Evolutionary conservation across 768 basidiomycete genomes (phyloP).

Genomic region (Termitomyces sp.): DNA sequence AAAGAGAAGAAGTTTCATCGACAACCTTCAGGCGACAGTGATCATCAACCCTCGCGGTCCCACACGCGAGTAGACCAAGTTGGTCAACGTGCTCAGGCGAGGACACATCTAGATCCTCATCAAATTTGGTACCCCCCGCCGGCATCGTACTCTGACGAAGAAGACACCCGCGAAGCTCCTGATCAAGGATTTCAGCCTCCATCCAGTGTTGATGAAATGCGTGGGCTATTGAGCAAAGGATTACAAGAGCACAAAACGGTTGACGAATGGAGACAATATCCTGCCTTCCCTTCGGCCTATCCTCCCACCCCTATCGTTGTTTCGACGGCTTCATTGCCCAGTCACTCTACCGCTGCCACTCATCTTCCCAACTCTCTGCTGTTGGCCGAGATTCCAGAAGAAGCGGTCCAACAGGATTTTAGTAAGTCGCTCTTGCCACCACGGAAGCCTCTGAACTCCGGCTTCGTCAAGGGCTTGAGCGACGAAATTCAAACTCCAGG

Average conservation of each 20-base stretch:
- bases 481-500: slow-evolving; percentile 37
- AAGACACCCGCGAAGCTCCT: slow-evolving; percentile 21
- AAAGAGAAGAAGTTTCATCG: slow-evolving; percentile 6
- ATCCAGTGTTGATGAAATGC: background rate
- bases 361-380: slow-evolving; percentile 13
- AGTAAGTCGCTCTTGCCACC: slow-evolving; percentile 61
- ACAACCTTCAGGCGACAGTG: background rate
- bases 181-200: background rate
- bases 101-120: slow-evolving; percentile 16
- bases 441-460: slow-evolving; percentile 55
- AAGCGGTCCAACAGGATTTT: slow-evolving; percentile 55
- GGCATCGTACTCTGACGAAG: slow-evolving; percentile 34
- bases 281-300: slow-evolving; percentile 73
- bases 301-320: slow-evolving; percentile 59
- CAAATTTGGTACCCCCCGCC: slow-evolving; percentile 61
- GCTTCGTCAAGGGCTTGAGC: slow-evolving; percentile 59
- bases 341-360: background rate
- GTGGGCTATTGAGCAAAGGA: slow-evolving; percentile 1
- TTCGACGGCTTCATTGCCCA: slow-evolving; percentile 23
- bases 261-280: slow-evolving; percentile 74
- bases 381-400: slow-evolving; percentile 35
- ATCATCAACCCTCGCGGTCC: slow-evolving; percentile 1
- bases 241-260: slow-evolving; percentile 22
- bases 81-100: slow-evolving; percentile 8
- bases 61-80: slow-evolving; percentile 6